Conservation (phyloP, 176 grass and related monocot species). For the Chrysopogon serrulatus region DNA sequence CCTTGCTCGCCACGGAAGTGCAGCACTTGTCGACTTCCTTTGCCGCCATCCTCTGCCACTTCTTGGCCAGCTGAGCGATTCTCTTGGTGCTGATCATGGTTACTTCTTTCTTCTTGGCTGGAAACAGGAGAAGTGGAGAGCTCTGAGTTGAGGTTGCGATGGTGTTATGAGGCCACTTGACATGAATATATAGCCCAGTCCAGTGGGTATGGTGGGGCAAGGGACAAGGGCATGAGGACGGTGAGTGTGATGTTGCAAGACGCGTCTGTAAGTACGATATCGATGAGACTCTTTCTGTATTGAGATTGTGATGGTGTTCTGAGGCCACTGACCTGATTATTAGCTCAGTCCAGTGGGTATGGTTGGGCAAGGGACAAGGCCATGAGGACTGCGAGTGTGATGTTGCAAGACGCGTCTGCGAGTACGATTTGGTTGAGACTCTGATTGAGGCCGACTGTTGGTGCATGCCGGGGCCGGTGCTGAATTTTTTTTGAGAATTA, state of each 20-base stretch:
- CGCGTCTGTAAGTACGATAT: too few species aligned
- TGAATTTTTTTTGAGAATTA: too few species aligned
- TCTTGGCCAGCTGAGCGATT: conserved; percentile 45
- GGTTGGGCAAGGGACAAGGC: conserved; percentile 15
- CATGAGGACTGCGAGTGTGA: neutral
- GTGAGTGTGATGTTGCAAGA: too few species aligned
- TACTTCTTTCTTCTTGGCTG: neutral
- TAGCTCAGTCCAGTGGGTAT: neutral
- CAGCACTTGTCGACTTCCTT: too few species aligned
- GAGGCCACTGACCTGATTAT: too few species aligned
- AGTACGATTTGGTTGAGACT: conserved; percentile 3
- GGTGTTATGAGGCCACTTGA: neutral
- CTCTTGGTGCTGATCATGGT: conserved; percentile 50
- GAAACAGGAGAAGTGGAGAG: neutral
- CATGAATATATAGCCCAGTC: neutral
- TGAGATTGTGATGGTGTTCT: too few species aligned
- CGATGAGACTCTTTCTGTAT: too few species aligned
- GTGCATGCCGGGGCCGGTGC: neutral
- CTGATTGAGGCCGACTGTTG: conserved; percentile 6
- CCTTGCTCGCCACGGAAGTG: too few species aligned
- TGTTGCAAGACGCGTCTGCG: neutral
- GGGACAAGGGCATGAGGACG: too few species aligned
- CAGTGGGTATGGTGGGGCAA: too few species aligned
- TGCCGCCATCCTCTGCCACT: too few species aligned
- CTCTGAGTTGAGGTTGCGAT: neutral